A percentile compares a stretch with the other conserved stretches of the same genome.
Conservation (phyloP, 108 stramenopile species). For the Cyclotella cryptica region DNA sequence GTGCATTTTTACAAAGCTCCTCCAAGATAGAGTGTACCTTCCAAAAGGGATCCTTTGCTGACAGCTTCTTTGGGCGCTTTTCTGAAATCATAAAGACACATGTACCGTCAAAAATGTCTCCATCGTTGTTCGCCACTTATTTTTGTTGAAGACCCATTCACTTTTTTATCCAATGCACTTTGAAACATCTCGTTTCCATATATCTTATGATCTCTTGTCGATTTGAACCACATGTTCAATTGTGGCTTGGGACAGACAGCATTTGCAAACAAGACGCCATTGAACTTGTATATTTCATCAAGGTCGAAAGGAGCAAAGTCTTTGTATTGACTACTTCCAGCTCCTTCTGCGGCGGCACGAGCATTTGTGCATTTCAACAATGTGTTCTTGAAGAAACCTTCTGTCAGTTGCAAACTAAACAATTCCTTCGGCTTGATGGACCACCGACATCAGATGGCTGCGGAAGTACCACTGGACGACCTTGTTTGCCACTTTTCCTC, state of each 20-base stretch:
- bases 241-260: conserved; percentile 13
- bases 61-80: neutral
- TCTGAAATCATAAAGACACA: conserved; percentile 12
- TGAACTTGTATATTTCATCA: conserved; percentile 10
- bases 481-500: too few relatives aligned
- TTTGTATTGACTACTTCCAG: neutral
- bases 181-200: conserved; percentile 3
- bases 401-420: too few relatives aligned
- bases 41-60: conserved; percentile 12
- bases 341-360: too few relatives aligned
- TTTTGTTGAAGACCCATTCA: neutral
- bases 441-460: too few relatives aligned
- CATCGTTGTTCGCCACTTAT: neutral
- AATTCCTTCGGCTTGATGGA: too few relatives aligned
- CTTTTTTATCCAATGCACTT: neutral
- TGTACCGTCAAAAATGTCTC: neutral
- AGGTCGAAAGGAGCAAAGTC: conserved; percentile 22
- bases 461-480: too few relatives aligned
- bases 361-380: too few relatives aligned
- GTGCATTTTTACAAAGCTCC: neutral
- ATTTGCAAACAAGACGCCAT: conserved; percentile 13
- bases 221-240: neutral
- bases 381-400: too few relatives aligned
- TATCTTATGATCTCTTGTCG: neutral
- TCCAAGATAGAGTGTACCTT: conserved; percentile 7